These are phyloP conservation scores for Backusella psychrophila DNA, from an alignment of 192 early-diverging fungal species.

Conservation along the genomic window DNA sequence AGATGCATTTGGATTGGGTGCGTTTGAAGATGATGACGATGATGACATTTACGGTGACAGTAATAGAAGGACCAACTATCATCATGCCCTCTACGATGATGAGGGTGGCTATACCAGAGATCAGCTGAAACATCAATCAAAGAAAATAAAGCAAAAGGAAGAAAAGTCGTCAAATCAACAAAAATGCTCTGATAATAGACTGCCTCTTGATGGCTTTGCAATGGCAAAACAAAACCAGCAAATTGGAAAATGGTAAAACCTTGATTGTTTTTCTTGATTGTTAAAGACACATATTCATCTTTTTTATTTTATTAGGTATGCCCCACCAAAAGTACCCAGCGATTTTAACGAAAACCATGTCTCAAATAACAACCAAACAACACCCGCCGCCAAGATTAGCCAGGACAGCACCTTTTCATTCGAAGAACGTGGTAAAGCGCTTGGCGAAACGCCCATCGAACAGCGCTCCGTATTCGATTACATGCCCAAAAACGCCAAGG, in stretches of 20 bases:
- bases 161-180: conserved; percentile 8
- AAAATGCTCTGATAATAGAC: conserved; percentile 19
- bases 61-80: not conserved
- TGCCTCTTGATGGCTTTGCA: conserved; percentile 23
- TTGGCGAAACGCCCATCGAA: conserved; percentile 72
- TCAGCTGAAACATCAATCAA: not conserved
- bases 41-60: conserved; percentile 38
- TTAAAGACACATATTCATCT: not conserved
- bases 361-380: not conserved
- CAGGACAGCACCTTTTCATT: conserved; percentile 20
- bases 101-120: conserved; percentile 11
- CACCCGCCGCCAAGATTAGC: not conserved
- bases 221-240: conserved; percentile 8
- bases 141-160: conserved; percentile 35
- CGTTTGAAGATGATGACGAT: conserved; percentile 70
- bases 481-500: conserved; percentile 64
- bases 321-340: conserved; percentile 26
- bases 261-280: not conserved
- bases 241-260: conserved; percentile 28
- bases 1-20: conserved; percentile 56
- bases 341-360: conserved; percentile 16
- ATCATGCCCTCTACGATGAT: conserved; percentile 29
- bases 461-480: conserved; percentile 71
- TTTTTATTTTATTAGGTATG: conserved; percentile 17
- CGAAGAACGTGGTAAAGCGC: conserved; percentile 58